Conservation (phyloP, 352 stramenopile species). For the Phytophthora aleatoria region DNA sequence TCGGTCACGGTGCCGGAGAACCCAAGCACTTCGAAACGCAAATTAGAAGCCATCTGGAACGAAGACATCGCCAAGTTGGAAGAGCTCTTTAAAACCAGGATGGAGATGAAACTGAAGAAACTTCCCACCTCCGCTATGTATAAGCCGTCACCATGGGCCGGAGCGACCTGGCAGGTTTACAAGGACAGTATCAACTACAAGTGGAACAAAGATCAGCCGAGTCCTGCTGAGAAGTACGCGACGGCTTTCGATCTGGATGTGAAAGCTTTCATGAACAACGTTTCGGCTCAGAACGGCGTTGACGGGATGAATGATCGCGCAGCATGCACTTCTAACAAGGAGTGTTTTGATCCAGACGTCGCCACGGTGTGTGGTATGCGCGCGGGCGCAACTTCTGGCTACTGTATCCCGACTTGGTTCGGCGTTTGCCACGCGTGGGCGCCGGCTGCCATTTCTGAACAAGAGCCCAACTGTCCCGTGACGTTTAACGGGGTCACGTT, state of each 20-base stretch:
- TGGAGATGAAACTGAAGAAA: neutral
- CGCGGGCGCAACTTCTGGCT: slow-evolving; percentile 11
- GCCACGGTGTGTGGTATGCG: slow-evolving; percentile 25
- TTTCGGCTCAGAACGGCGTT: neutral
- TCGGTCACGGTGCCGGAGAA: neutral
- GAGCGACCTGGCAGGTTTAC: neutral
- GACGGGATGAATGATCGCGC: neutral
- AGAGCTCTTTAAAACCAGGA: neutral
- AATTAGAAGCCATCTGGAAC: neutral
- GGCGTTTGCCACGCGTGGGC: slow-evolving; percentile 46
- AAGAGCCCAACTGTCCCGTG: slow-evolving; percentile 37
- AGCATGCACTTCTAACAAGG: neutral
- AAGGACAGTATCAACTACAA: neutral
- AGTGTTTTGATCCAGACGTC: neutral
- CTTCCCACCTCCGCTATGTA: neutral
- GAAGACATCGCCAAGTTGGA: neutral
- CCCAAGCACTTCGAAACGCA: neutral
- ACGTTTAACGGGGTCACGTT: slow-evolving; percentile 36
- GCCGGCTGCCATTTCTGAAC: slow-evolving; percentile 33
- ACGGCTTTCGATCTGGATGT: neutral
- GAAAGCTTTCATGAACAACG: neutral
- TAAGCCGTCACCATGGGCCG: neutral
- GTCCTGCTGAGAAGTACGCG: slow-evolving; percentile 2
- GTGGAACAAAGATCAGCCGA: neutral
- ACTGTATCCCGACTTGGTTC: slow-evolving; percentile 42